These are phyloP conservation scores for Aspergillus aculeatinus DNA, from an alignment of 2,329 filamentous ascomycete species.

Conservation along the genomic window DNA sequence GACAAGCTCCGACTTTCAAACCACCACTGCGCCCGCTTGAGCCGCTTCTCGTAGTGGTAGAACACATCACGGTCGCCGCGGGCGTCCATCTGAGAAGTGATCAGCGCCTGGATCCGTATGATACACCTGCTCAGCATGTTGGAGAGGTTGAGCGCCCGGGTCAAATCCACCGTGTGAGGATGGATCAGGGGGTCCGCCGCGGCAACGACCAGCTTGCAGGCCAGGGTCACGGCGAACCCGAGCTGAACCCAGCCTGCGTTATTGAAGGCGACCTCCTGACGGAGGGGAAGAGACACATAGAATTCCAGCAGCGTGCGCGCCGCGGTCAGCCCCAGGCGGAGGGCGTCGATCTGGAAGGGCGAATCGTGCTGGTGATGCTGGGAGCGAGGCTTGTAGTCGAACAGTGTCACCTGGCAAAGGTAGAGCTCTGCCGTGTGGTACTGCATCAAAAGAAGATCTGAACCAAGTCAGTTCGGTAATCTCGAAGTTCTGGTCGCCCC, in stretches of 20 bases:
- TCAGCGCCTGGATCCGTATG: conserved; percentile 13
- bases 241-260: conserved; percentile 45
- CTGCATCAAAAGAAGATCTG: conserved; percentile 38
- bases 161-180: conserved; percentile 2
- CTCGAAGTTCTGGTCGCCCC: background rate
- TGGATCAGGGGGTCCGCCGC: conserved; percentile 9
- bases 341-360: conserved; percentile 9
- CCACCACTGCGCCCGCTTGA: conserved; percentile 10
- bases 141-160: conserved; percentile 9
- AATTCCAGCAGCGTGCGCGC: conserved; percentile 10
- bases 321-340: conserved; percentile 14
- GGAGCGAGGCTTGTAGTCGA: conserved; percentile 15
- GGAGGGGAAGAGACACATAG: conserved; percentile 36
- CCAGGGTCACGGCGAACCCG: conserved; percentile 27
- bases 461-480: background rate
- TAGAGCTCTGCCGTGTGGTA: conserved; percentile 42
- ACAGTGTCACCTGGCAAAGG: conserved; percentile 41
- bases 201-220: conserved; percentile 13
- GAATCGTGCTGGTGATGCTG: background rate
- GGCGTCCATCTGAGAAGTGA: conserved; percentile 1
- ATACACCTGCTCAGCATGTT: conserved; percentile 7
- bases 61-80: conserved; percentile 11
- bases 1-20: conserved; percentile 1
- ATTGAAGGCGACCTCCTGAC: conserved; percentile 37
- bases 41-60: conserved; percentile 8